Evolutionary conservation across 768 basidiomycete genomes (phyloP).

Genomic region (Mycena vitilis): DNA sequence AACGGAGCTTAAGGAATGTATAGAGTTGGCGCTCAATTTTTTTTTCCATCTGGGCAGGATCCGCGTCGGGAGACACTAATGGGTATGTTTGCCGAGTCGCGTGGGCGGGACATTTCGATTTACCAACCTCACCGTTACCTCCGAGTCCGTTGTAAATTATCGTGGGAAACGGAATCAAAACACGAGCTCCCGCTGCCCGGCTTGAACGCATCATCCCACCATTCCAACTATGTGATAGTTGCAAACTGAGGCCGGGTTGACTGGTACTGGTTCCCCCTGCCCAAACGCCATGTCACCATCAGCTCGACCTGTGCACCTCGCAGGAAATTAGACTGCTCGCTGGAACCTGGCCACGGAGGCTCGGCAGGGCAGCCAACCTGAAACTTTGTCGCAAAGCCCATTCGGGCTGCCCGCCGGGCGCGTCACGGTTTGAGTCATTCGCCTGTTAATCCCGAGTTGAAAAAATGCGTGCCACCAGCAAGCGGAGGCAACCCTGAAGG

Average conservation of each 20-base stretch:
- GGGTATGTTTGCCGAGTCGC: slow-evolving; percentile 31
- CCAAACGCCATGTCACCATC: slow-evolving; percentile 8
- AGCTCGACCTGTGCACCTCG: slow-evolving; percentile 20
- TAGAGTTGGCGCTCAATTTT: slow-evolving; percentile 2
- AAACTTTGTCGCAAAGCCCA: slow-evolving; percentile 26
- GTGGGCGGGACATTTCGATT: slow-evolving; percentile 7
- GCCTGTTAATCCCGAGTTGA: not conserved
- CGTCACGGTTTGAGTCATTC: slow-evolving; percentile 7
- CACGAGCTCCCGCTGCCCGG: slow-evolving; percentile 5
- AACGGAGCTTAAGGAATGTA: slow-evolving; percentile 36
- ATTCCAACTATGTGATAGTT: slow-evolving; percentile 10
- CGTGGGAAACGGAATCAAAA: slow-evolving; percentile 33
- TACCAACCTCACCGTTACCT: slow-evolving; percentile 6
- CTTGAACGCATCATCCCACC: slow-evolving; percentile 11
- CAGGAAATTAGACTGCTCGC: not conserved
- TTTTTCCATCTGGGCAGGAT: slow-evolving; percentile 13
- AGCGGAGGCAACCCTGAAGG: slow-evolving; percentile 22
- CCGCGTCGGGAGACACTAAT: slow-evolving; percentile 23
- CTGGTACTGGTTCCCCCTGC: slow-evolving; percentile 22
- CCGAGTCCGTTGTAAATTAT: slow-evolving; percentile 13
- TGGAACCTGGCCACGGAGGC: not conserved
- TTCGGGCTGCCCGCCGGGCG: slow-evolving; percentile 22
- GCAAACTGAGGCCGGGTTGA: not conserved
- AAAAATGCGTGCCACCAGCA: slow-evolving; percentile 13
- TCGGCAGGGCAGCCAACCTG: slow-evolving; percentile 26